A percentile compares a stretch with the other conserved stretches of the same genome.
These are phyloP conservation scores for Rosa multiflora DNA, from an alignment of 306 rosid species.

Conservation along the genomic window DNA sequence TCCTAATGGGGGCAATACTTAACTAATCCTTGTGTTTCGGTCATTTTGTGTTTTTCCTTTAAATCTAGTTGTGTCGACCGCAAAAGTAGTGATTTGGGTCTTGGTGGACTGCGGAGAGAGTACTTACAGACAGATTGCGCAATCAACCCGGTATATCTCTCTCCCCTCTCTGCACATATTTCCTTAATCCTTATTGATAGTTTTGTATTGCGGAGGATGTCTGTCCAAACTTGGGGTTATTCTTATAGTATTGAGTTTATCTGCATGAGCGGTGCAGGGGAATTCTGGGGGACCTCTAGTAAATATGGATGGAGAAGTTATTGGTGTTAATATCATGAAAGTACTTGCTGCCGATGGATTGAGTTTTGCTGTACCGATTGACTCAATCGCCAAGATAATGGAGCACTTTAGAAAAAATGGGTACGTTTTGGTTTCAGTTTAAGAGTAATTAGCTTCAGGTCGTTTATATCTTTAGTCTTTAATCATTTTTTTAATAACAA, in stretches of 20 bases:
- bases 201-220: neutral
- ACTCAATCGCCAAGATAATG: constrained; percentile 63
- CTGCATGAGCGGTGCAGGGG: constrained; percentile 50
- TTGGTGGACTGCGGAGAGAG: constrained; percentile 71
- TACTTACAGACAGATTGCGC: constrained; percentile 89
- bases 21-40: neutral
- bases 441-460: neutral
- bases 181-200: no score
- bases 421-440: constrained; percentile 30
- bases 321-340: constrained; percentile 85
- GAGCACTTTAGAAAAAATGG: constrained; percentile 82
- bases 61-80: constrained; percentile 78
- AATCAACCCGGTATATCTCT: constrained; percentile 50
- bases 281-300: constrained; percentile 96
- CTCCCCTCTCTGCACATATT: constrained; percentile 12
- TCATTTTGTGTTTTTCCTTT: constrained; percentile 9
- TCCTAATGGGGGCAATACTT: neutral
- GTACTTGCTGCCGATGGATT: constrained; percentile 73
- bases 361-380: constrained; percentile 86
- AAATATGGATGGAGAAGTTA: constrained; percentile 85
- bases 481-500: neutral
- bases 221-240: neutral
- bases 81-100: constrained; percentile 90
- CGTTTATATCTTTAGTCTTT: neutral
- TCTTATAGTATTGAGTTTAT: neutral